Base-by-base conservation (phyloP, 2,329 filamentous ascomycete species). In the Aspergillus sp. region DNA sequence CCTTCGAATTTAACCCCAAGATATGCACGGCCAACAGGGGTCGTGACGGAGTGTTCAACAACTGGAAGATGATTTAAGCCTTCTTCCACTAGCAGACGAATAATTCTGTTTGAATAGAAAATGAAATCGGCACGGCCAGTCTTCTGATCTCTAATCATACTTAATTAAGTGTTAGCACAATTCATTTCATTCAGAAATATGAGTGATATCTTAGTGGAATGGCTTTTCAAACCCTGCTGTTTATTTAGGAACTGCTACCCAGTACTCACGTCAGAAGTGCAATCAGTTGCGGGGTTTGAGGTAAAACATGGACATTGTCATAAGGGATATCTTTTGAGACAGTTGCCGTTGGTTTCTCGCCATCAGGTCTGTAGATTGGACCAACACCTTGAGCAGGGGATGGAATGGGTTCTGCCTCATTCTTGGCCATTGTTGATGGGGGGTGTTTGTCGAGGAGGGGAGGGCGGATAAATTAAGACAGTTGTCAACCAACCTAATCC, bases 81-180 rank as follows among this genome's bases (percentile, higher is more conserved):
- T 71, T 98, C 93, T 69, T 98, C 93, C 33, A 98, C 93, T 6
- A 98, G 79, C 34, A 98, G 78, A 29, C 93, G 88, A 66, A 97
- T 97, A 66, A 98, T 97, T 47, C 93, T 83, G 71, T 98, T 98
- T 35, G 90, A 95, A 74, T 97, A 95, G 73, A 98, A 98, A 64
- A 98, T 96, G 67, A 98, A 98, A 69, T 98, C 93, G 50, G 90
- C 93, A 46, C 93, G 86, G 44, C 85, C 82, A 5, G 93, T 98
- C 54, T 85, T 80, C 67, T 87, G 88, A 68, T 95, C 90, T 57
- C 93, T 86, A 64, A 98, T 97, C 79, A 96, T 96, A 50, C 91
- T 97, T 59, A 51, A 42, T 44, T 41, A 45, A 43, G 38, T 43
- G 42, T 46, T 45, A 47, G 42, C 12, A 43, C 19, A 19, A 19